Conservation (phyloP, 192 early-diverging fungal genomes). For the Umbelopsis vinacea region DNA sequence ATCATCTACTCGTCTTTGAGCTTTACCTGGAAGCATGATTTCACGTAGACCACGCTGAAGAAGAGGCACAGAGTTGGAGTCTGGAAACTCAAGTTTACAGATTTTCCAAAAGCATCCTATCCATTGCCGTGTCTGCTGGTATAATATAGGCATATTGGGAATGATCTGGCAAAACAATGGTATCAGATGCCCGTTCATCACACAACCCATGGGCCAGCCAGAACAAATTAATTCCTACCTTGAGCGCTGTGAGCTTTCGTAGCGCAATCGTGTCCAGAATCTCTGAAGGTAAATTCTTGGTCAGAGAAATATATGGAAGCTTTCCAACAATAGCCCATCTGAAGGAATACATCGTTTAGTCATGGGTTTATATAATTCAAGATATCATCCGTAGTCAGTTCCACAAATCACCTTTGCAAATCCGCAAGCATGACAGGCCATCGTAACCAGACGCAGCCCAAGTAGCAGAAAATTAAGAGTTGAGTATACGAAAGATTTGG, state of each 20-base stretch:
- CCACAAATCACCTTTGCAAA: conserved; percentile 5
- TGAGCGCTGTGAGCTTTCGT: neutral
- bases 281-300: conserved; percentile 9
- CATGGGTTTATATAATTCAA: no score
- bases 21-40: conserved; percentile 38
- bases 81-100: conserved; percentile 20
- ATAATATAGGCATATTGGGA: neutral
- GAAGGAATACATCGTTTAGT: no score
- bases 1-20: no score
- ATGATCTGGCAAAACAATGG: neutral
- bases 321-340: conserved; percentile 25
- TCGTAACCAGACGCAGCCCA: conserved; percentile 27
- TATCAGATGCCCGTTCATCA: neutral
- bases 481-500: neutral
- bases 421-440: conserved; percentile 32
- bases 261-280: conserved; percentile 8
- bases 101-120: neutral
- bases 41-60: conserved; percentile 31
- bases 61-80: conserved; percentile 24
- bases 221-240: neutral
- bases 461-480: conserved; percentile 26
- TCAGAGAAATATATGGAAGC: conserved; percentile 27
- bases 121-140: neutral
- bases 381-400: neutral
- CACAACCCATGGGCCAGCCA: neutral